phyloP scores from a whole-genome alignment of 306 rosid genomes.

The Argentina anserina region DNA sequence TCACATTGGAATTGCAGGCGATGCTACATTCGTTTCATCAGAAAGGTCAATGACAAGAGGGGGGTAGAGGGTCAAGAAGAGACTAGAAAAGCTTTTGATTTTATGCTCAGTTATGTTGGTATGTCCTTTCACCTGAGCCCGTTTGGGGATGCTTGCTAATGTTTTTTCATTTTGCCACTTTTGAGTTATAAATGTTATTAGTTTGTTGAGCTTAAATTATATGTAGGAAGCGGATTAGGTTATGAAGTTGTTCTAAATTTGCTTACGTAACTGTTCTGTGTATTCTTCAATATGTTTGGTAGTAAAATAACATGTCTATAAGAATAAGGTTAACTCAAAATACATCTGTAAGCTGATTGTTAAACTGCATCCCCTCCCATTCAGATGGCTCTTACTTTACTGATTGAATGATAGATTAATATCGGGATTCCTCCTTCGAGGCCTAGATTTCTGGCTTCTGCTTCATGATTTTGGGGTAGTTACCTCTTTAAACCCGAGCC shows the following conservation, averaged over 20 bases:
- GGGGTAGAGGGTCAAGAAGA: conserved; percentile 97
- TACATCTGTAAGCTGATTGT: neutral
- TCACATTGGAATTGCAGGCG: conserved; percentile 53
- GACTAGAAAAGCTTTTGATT: conserved; percentile 96
- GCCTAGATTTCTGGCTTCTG: neutral
- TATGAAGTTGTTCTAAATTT: neutral
- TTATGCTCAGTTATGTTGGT: conserved; percentile 94
- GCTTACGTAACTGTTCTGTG: neutral
- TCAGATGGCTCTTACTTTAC: neutral
- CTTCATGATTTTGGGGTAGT: neutral
- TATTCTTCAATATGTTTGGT: neutral
- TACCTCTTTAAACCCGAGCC: neutral
- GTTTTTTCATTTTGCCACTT: neutral
- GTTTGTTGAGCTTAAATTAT: neutral
- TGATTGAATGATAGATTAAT: neutral
- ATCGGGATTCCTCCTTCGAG: neutral
- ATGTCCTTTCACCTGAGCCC: conserved; percentile 28
- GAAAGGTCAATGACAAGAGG: conserved; percentile 78
- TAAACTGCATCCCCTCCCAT: neutral
- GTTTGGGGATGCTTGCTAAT: neutral
- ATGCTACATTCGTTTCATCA: conserved; percentile 89
- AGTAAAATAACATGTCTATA: neutral
- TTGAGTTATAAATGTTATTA: neutral
- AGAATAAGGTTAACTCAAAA: neutral
- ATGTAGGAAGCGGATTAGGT: neutral